Evolutionary conservation across 1,139 yeast genomes (phyloP), one percentile per base, ranked within the genome.

Genomic region (Candida glucosophila): DNA sequence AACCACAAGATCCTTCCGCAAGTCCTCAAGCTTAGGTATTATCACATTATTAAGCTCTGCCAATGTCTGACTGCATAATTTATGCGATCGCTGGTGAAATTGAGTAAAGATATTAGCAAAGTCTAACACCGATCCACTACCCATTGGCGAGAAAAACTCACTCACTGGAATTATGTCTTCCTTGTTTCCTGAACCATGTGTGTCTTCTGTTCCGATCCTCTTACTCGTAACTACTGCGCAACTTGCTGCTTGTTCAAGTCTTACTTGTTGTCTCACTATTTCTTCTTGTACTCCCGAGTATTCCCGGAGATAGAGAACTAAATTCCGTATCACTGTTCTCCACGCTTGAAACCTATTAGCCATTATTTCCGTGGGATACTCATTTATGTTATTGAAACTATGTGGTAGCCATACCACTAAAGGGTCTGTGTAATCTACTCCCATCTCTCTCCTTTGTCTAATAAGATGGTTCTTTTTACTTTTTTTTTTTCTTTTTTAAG

Each of bases 221-320:
- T 24, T 22, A 10, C 27, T 25, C 19, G 27, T 23, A 22, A 21
- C 28, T 26, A 17, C 26, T 24, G 28, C 28, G 16, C 16, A 29
- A 10, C 24, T 9, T 16, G 23, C 15, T 6, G 94, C 83, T 49
- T 83, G 88, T 37, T 82, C 83, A 23, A 88, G 63, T 27, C 95
- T 63, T 29, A 76, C 61, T 48, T 85, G 93, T 44, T 83, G 94
- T 33, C 94, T 70, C 19, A 82, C 77, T 14, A 81, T 72, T 44
- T 85, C 95, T 45, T 86, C 95, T 48, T 85, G 92, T 24, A 82
- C 90, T 12, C 80, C 70, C 9, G 85, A 83, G 25, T 77, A 80
- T 42, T 86, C 95, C 37, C 69, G 71, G 35, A 88, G 62, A 48
- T 90, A 90, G 28, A 66, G 71, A 15, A 82, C 67, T 31, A 90